Evolutionary conservation across 2,329 filamentous ascomycete species (phyloP), one percentile per base, ranked within the genome.

Genomic region (Cladophialophora bantiana): DNA sequence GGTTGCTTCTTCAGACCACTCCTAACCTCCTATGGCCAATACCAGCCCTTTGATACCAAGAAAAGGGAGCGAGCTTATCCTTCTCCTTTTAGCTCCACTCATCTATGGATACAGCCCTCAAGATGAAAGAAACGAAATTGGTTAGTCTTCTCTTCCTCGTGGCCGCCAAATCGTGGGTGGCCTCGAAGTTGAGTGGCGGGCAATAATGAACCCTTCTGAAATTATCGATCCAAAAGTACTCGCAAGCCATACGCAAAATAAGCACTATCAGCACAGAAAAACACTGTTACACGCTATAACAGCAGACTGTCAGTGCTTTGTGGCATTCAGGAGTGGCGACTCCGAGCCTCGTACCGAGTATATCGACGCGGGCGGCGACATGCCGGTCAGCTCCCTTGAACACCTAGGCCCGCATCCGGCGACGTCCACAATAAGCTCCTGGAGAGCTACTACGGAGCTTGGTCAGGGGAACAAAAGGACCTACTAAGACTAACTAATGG

Each of bases 321-420:
- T 42, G 40, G 40, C 3, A 13, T 42, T 42, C 40, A 42, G 15
- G 40, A n/a, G 40, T 42, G 40, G 40, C n/a, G 40, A 13, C 40
- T 1, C 4, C 40, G 15, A 42, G 40, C 15, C 13, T 42, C 38
- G 38, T 3, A 42, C 38, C 15, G 4, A 42, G 13, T 42, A 42
- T 42, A 42, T 42, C 40, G 15, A 42, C 13, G 40, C 10, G 40
- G 40, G 15, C 40, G 40, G 15, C 15, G 40, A 42, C 40, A n/a
- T 10, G 40, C 40, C 40, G 40, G 40, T n/a, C 40, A 42, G 40
- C n/a, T 42, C 40, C 40, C 40, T 42, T 42, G 40, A n/a, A 42
- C 13, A n/a, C 40, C 13, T 42, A 13, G 18, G 13, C 40, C 7
- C 13, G 40, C 40, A 5, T 18, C 2, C 15, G 15, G 13, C 40